Evolutionary conservation across 2,329 filamentous ascomycete genomes (phyloP).

Genomic region (Fusarium nisikadoi): DNA sequence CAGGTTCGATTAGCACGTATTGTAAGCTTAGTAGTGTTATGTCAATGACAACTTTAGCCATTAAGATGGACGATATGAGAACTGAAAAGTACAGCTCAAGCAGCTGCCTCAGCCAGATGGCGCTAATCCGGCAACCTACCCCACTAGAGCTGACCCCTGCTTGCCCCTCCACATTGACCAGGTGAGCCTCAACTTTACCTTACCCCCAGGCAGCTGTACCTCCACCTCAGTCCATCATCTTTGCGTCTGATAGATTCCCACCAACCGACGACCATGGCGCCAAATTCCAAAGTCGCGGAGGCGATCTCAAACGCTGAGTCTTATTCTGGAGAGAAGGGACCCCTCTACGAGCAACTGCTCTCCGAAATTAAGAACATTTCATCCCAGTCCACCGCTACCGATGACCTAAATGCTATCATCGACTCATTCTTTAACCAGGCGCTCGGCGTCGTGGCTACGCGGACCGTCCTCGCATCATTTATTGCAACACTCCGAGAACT

Average conservation of each 20-base stretch:
- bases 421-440: slow-evolving; percentile 74
- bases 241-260: neutral
- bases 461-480: slow-evolving; percentile 75
- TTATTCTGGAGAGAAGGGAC: slow-evolving; percentile 54
- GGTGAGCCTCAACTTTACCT: slow-evolving; percentile 29
- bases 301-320: slow-evolving; percentile 56
- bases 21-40: neutral
- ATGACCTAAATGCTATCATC: slow-evolving; percentile 75
- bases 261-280: slow-evolving; percentile 48
- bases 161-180: slow-evolving; percentile 37
- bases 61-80: neutral
- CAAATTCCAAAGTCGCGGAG: slow-evolving; percentile 54
- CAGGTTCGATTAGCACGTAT: neutral
- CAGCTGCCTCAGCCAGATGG: slow-evolving; percentile 8
- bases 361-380: slow-evolving; percentile 55
- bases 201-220: slow-evolving; percentile 31
- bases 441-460: slow-evolving; percentile 80
- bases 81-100: neutral
- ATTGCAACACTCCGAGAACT: slow-evolving; percentile 70
- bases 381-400: slow-evolving; percentile 50
- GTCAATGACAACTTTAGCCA: neutral
- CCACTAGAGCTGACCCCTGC: slow-evolving; percentile 40
- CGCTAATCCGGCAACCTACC: slow-evolving; percentile 34
- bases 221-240: slow-evolving; percentile 20
- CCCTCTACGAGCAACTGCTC: slow-evolving; percentile 60